Evolutionary conservation across 1,139 yeast species (phyloP).

Genomic region (Insectozyma bohioensis): DNA sequence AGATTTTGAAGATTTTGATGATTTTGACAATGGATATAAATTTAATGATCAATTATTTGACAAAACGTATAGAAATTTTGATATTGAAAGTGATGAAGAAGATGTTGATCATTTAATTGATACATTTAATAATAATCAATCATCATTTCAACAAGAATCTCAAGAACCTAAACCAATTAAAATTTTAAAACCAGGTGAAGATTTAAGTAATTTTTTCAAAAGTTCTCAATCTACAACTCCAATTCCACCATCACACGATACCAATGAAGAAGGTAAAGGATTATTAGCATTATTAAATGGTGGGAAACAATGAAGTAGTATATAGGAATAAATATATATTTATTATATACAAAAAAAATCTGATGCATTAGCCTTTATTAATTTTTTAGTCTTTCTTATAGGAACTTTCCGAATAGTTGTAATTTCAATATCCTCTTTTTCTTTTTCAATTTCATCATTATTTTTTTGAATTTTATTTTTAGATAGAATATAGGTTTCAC

Average conservation of each 20-base stretch:
- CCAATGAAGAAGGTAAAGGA: slow-evolving; percentile 16
- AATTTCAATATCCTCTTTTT: background rate
- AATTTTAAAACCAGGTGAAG: slow-evolving; percentile 32
- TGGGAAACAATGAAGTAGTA: slow-evolving; percentile 10
- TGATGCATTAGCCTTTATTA: slow-evolving; percentile 16
- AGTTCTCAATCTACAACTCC: background rate
- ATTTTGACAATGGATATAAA: slow-evolving; percentile 27
- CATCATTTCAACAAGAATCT: background rate
- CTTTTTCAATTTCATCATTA: background rate
- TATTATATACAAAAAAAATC: slow-evolving; percentile 17
- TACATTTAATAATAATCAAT: slow-evolving; percentile 7
- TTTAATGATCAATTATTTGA: slow-evolving; percentile 15
- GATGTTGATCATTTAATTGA: slow-evolving; percentile 16
- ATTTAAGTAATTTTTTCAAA: slow-evolving; percentile 17
- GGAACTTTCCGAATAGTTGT: too few relatives aligned
- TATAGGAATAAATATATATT: background rate
- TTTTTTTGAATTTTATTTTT: background rate
- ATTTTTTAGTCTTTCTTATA: slow-evolving; percentile 8
- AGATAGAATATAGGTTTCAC: slow-evolving; percentile 5
- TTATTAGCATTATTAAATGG: slow-evolving; percentile 20
- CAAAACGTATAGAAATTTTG: slow-evolving; percentile 20
- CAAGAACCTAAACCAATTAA: slow-evolving; percentile 17
- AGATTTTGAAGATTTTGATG: slow-evolving; percentile 37
- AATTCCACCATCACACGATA: slow-evolving; percentile 3
- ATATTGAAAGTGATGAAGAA: slow-evolving; percentile 39